These are phyloP conservation scores for Candida michaelii DNA, from an alignment of 805 yeast genomes.

Conservation along the genomic window DNA sequence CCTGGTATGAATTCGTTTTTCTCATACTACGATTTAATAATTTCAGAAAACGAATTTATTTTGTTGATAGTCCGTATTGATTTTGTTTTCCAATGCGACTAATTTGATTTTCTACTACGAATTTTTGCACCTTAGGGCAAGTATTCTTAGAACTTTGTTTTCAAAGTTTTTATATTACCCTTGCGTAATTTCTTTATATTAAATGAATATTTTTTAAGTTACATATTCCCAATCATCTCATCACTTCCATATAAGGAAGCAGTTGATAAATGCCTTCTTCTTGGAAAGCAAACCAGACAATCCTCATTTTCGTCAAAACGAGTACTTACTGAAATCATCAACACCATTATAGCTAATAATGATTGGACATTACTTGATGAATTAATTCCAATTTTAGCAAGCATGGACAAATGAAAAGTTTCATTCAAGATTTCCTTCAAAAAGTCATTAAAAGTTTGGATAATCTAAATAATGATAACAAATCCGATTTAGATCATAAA, in stretches of 20 bases:
- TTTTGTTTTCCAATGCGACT: no score
- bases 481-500: constrained; percentile 33
- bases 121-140: no score
- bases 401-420: constrained; percentile 92
- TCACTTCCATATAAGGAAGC: constrained; percentile 65
- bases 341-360: constrained; percentile 51
- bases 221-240: constrained; percentile 80
- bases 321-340: constrained; percentile 70
- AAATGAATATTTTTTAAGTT: no score
- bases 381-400: constrained; percentile 80
- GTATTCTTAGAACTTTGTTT: no score
- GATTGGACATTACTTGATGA: constrained; percentile 85
- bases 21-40: no score
- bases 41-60: no score
- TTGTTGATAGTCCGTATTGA: no score
- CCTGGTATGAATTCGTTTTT: no score
- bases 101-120: no score
- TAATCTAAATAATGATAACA: constrained; percentile 55
- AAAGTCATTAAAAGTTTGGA: constrained; percentile 64
- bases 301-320: constrained; percentile 90
- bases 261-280: constrained; percentile 69
- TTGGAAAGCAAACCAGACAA: constrained; percentile 94
- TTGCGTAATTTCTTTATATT: no score
- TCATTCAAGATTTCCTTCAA: constrained; percentile 79
- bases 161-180: no score